Conservation (phyloP, 345 rosid species). For the Psidium guajava region DNA sequence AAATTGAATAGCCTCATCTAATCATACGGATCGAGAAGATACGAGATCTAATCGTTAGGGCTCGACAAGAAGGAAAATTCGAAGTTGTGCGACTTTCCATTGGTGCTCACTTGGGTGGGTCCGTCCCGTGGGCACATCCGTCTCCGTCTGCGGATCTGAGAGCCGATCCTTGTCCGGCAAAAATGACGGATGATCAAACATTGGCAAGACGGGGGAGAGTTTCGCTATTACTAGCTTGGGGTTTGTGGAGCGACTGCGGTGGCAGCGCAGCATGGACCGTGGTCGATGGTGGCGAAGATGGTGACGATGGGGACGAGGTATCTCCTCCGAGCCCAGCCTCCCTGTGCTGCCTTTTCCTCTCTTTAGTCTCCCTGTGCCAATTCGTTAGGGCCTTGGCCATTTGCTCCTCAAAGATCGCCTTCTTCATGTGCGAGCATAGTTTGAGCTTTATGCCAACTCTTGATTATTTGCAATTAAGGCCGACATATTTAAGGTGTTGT, state of each 20-base stretch:
- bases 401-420: constrained; percentile 46
- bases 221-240: neutral
- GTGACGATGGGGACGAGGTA: neutral
- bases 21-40: neutral
- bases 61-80: neutral
- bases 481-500: too few relatives aligned
- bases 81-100: neutral
- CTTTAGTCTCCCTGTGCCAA: constrained; percentile 36
- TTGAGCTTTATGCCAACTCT: neutral
- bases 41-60: neutral
- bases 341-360: constrained; percentile 11
- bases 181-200: neutral
- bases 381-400: constrained; percentile 36
- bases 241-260: neutral
- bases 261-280: neutral
- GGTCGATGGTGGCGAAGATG: neutral
- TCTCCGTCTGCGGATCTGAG: neutral
- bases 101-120: neutral
- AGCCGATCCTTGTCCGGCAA: neutral
- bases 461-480: neutral
- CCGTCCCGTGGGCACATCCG: neutral
- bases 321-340: neutral
- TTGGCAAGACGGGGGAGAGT: neutral
- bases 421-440: constrained; percentile 25
- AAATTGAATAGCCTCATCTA: neutral